phyloP scores from a whole-genome alignment of 2,329 filamentous ascomycete species.

The Monilinia polystroma region DNA sequence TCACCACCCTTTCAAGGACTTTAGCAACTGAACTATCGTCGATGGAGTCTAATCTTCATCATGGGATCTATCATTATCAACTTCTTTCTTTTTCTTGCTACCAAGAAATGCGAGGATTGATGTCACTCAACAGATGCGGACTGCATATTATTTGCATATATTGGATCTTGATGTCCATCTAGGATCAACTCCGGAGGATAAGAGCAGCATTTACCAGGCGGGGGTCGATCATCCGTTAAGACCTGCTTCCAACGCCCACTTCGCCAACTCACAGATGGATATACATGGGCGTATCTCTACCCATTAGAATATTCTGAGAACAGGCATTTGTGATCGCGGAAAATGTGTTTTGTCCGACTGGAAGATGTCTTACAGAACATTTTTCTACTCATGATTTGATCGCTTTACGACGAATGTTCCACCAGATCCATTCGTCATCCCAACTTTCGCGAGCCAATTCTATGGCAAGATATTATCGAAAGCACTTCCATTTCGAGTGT shows the following conservation, averaged over 20 bases:
- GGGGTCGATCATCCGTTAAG: slow-evolving; percentile 34
- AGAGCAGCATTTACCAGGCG: slow-evolving; percentile 28
- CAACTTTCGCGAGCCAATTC: slow-evolving; percentile 10
- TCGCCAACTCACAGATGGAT: slow-evolving; percentile 11
- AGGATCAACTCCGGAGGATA: slow-evolving; percentile 27
- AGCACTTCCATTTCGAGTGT: not conserved
- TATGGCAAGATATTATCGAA: slow-evolving; percentile 1
- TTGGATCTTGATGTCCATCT: slow-evolving; percentile 35
- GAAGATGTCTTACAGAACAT: not conserved
- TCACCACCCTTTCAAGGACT: slow-evolving; percentile 12
- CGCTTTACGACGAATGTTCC: slow-evolving; percentile 20
- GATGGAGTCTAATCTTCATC: slow-evolving; percentile 6
- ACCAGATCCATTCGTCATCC: slow-evolving; percentile 27
- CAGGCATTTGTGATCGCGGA: not conserved
- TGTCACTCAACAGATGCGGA: slow-evolving; percentile 29
- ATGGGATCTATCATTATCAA: slow-evolving; percentile 6
- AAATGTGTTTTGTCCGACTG: not conserved
- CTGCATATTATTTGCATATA: slow-evolving; percentile 35
- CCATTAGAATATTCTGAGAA: not conserved
- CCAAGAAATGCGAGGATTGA: slow-evolving; percentile 20
- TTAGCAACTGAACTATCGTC: not conserved
- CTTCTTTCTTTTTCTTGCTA: slow-evolving; percentile 9
- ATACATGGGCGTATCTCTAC: slow-evolving; percentile 6
- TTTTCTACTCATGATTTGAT: slow-evolving; percentile 14
- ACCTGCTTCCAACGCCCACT: slow-evolving; percentile 25